These are phyloP conservation scores for Thelonectria discophora DNA, from an alignment of 2,329 filamentous ascomycete genomes.

Conservation along the genomic window DNA sequence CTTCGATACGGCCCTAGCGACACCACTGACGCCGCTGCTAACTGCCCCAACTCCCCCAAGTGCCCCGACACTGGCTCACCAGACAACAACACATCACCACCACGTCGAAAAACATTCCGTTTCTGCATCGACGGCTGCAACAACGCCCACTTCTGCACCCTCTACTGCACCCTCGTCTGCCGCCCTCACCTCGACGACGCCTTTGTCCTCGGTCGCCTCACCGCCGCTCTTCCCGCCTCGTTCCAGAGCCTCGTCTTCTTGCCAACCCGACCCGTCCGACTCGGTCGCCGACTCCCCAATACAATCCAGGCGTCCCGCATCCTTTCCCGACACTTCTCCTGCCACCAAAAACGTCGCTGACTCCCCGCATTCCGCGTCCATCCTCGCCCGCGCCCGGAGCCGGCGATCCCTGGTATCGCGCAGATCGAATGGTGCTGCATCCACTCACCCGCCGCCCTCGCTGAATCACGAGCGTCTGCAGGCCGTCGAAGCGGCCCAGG, in stretches of 20 bases:
- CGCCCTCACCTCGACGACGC: constrained; percentile 25
- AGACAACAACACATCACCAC: constrained; percentile 41
- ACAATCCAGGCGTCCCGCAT: constrained; percentile 39
- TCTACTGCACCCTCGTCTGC: constrained; percentile 23
- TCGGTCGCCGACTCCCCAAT: constrained; percentile 35
- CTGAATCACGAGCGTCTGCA: constrained; percentile 47
- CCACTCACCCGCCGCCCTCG: constrained; percentile 44
- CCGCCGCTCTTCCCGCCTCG: constrained; percentile 42
- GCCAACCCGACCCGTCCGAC: constrained; percentile 44
- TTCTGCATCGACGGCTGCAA: constrained; percentile 27
- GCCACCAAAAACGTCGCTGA: constrained; percentile 33
- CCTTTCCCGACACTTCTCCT: constrained; percentile 37
- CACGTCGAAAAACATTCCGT: constrained; percentile 41
- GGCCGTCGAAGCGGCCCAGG: constrained; percentile 42
- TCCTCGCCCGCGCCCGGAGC: constrained; percentile 45
- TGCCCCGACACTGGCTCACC: constrained; percentile 30
- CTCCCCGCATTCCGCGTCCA: constrained; percentile 39
- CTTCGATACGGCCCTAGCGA: constrained; percentile 25
- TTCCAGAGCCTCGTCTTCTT: constrained; percentile 46
- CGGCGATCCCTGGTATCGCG: constrained; percentile 52
- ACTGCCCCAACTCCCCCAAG: constrained; percentile 22
- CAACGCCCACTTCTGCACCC: constrained; percentile 18
- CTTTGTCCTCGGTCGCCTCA: constrained; percentile 22
- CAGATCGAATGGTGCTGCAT: constrained; percentile 48
- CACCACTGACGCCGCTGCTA: constrained; percentile 27